A percentile compares a stretch with the other conserved stretches of the same genome.
These are phyloP conservation scores for Talaromyces ruber DNA, from an alignment of 495 filamentous ascomycete species.

Conservation along the genomic window DNA sequence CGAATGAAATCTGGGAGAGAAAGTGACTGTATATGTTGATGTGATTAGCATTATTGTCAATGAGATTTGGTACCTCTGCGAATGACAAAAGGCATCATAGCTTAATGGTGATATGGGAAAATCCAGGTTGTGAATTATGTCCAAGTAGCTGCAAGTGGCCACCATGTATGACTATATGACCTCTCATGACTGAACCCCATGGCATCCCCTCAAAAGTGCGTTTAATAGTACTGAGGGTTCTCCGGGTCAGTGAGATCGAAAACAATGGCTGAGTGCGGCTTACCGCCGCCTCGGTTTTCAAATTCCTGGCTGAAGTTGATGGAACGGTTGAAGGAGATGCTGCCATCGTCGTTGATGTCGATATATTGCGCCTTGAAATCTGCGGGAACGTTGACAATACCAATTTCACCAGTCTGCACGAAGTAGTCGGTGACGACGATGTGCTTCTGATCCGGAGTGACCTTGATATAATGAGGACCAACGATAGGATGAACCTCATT, in stretches of 20 bases:
- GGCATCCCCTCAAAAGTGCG: conserved; percentile 19
- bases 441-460: conserved; percentile 57
- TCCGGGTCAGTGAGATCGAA: conserved; percentile 49
- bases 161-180: not conserved
- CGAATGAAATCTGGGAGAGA: too few species aligned
- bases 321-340: conserved; percentile 45
- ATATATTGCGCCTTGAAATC: conserved; percentile 58
- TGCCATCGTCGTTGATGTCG: conserved; percentile 46
- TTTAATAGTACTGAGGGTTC: conserved; percentile 32
- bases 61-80: not conserved
- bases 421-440: conserved; percentile 58
- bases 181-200: conserved; percentile 14
- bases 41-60: not conserved
- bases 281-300: conserved; percentile 45
- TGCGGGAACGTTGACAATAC: conserved; percentile 52
- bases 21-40: conserved; percentile 9
- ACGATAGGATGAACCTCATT: conserved; percentile 49
- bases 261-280: conserved; percentile 51
- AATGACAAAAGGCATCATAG: not conserved
- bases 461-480: conserved; percentile 57
- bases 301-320: conserved; percentile 50
- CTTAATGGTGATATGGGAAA: not conserved
- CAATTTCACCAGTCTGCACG: conserved; percentile 54
- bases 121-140: not conserved
- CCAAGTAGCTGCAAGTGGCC: not conserved